Conservation (phyloP, 1,284 basidiomycete genomes). For the Cryptococcus depauperatus region DNA sequence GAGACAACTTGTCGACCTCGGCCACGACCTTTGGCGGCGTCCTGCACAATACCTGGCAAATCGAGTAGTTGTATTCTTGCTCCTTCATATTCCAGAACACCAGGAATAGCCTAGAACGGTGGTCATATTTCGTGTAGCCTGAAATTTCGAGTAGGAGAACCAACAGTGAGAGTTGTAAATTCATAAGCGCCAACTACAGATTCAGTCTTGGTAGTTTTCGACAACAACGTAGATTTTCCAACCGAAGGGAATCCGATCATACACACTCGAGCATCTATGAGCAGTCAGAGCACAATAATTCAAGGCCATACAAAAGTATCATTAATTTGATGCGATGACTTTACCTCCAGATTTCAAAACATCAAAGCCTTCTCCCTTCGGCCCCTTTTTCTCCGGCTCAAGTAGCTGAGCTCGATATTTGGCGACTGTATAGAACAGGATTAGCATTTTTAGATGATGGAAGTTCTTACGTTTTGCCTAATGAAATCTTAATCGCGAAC, state of each 20-base stretch:
- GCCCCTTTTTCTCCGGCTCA: constrained; percentile 69
- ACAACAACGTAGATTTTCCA: constrained; percentile 88
- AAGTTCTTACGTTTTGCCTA: constrained; percentile 34
- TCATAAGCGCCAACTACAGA: constrained; percentile 89
- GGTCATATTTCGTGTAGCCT: background rate
- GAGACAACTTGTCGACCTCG: constrained; percentile 89
- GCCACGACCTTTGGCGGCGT: constrained; percentile 85
- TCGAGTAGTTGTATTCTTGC: constrained; percentile 89
- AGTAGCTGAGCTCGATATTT: constrained; percentile 83
- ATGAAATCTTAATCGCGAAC: background rate
- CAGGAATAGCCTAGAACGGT: constrained; percentile 68
- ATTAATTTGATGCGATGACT: no score
- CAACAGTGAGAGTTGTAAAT: constrained; percentile 82
- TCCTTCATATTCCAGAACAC: constrained; percentile 87
- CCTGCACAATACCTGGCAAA: constrained; percentile 95
- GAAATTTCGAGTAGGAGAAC: constrained; percentile 18
- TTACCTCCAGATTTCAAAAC: constrained; percentile 77
- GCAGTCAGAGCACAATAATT: background rate
- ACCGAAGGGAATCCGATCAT: constrained; percentile 93
- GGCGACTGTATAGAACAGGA: constrained; percentile 50
- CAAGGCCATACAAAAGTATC: no score
- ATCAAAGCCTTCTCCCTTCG: constrained; percentile 80
- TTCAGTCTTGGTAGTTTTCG: constrained; percentile 82
- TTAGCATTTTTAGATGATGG: background rate
- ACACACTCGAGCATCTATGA: constrained; percentile 75